A percentile compares a stretch with the other conserved stretches of the same genome.
Evolutionary conservation across 108 stramenopile genomes (phyloP).

Genomic region (Pseudonitzschia multiseries): DNA sequence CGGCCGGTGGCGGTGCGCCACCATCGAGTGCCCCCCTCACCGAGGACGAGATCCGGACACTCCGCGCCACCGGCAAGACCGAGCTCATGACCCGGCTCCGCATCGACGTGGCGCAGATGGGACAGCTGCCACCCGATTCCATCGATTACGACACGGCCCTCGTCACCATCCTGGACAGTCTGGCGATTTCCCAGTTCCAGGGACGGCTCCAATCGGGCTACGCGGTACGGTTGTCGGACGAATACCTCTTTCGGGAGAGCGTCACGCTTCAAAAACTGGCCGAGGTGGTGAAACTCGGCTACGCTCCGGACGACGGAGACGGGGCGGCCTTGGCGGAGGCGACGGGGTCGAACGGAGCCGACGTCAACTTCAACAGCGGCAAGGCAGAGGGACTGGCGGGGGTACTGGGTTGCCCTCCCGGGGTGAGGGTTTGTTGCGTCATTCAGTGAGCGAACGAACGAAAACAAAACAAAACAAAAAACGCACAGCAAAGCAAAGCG

Average conservation of each 20-base stretch:
- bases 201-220: conserved; percentile 73
- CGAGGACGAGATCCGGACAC: conserved; percentile 23
- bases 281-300: conserved; percentile 77
- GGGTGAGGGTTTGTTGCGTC: conserved; percentile 54
- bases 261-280: conserved; percentile 74
- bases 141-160: conserved; percentile 61
- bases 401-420: conserved; percentile 78
- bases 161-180: conserved; percentile 77
- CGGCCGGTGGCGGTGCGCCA: too few relatives aligned
- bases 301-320: conserved; percentile 63
- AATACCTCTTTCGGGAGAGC: conserved; percentile 82
- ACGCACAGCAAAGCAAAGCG: too few relatives aligned
- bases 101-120: conserved; percentile 57
- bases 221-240: conserved; percentile 75
- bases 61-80: conserved; percentile 52
- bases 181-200: conserved; percentile 83
- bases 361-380: conserved; percentile 9
- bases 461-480: too few relatives aligned
- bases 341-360: conserved; percentile 16
- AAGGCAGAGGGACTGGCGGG: conserved; percentile 66
- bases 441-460: conserved; percentile 21
- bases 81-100: conserved; percentile 61
- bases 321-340: conserved; percentile 4
- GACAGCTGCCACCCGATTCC: conserved; percentile 48
- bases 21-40: conserved; percentile 16